Conservation (phyloP, 176 grass and related monocot genomes). For the Guadua angustifolia region DNA sequence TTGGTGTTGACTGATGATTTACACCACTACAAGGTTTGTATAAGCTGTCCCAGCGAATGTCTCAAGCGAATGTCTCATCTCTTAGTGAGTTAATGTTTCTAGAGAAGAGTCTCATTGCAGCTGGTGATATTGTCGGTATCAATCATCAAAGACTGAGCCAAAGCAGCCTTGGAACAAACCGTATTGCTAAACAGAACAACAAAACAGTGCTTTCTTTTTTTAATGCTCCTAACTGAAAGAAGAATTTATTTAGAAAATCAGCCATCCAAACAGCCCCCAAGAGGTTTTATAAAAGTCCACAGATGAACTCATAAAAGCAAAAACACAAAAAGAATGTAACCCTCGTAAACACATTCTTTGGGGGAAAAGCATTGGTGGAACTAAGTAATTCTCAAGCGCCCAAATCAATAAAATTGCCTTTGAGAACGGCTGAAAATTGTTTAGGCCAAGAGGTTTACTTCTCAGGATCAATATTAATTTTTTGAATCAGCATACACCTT, state of each 20-base stretch:
- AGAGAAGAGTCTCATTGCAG: no score
- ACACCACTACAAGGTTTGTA: no score
- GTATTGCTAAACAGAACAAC: not conserved
- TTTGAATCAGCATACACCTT: slow-evolving; percentile 58
- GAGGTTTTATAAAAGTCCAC: not conserved
- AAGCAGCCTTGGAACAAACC: no score
- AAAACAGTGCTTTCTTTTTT: not conserved
- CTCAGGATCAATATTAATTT: slow-evolving; percentile 18
- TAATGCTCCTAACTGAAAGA: not conserved
- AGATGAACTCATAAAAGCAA: not conserved
- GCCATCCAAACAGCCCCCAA: not conserved
- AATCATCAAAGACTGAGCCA: no score
- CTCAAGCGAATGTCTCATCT: no score
- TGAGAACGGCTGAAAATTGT: slow-evolving; percentile 14
- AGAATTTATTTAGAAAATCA: not conserved
- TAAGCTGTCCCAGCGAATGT: no score
- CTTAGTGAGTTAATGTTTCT: no score
- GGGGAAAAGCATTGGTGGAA: not conserved
- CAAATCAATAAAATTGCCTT: not conserved
- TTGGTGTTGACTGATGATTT: no score
- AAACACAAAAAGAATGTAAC: not conserved
- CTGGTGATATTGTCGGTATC: no score
- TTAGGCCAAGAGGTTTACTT: not conserved
- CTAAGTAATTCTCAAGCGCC: slow-evolving; percentile 4
- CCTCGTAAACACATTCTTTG: not conserved